phyloP scores from a whole-genome alignment of 1,284 basidiomycete species.

The Ceratobasidium sp. region DNA sequence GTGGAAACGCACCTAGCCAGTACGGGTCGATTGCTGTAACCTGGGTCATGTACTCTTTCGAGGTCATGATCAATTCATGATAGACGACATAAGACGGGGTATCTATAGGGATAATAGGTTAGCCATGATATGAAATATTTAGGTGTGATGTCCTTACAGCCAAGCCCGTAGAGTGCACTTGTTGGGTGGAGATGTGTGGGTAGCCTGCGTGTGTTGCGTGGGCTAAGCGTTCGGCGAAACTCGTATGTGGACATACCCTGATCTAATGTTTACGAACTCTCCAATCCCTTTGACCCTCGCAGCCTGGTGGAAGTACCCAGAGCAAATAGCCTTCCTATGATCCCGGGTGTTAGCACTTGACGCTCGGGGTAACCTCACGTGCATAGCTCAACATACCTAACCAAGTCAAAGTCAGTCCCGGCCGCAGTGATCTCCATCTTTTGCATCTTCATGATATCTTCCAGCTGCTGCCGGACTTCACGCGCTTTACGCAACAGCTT shows the following conservation, averaged over 20 bases:
- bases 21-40: conserved; percentile 94
- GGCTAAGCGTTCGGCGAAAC: background rate
- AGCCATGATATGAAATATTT: conserved; percentile 42
- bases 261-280: conserved; percentile 96
- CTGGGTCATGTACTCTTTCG: conserved; percentile 96
- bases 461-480: conserved; percentile 94
- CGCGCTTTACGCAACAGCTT: conserved; percentile 94
- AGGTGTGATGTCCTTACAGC: conserved; percentile 68
- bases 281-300: conserved; percentile 98
- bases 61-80: conserved; percentile 93
- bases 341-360: conserved; percentile 21
- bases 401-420: conserved; percentile 93
- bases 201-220: conserved; percentile 50
- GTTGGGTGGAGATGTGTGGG: conserved; percentile 96
- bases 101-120: conserved; percentile 59
- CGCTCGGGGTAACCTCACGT: background rate
- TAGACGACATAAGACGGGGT: conserved; percentile 97
- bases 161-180: conserved; percentile 93
- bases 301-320: conserved; percentile 99
- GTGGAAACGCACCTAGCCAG: conserved; percentile 75
- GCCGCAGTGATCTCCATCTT: conserved; percentile 90
- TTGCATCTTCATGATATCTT: conserved; percentile 98
- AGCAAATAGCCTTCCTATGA: conserved; percentile 90
- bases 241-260: conserved; percentile 62
- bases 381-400: conserved; percentile 64